These are phyloP conservation scores for Boletus calvinii DNA, from an alignment of 1,284 basidiomycete genomes.

Conservation along the genomic window DNA sequence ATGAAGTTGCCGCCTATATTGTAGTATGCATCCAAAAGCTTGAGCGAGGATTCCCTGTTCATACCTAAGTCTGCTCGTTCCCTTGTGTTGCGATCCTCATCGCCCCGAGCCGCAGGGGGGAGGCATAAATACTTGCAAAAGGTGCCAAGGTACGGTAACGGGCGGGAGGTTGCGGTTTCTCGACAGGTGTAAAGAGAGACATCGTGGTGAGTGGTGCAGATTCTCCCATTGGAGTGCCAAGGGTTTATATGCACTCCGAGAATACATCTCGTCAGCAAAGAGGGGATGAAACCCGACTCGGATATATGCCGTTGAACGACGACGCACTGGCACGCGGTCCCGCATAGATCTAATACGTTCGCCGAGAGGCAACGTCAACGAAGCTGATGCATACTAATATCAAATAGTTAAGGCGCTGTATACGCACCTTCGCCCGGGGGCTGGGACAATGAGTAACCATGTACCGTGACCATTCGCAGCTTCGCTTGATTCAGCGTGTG, in stretches of 20 bases:
- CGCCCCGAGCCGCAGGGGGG: slow-evolving; percentile 45
- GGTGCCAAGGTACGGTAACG: slow-evolving; percentile 43
- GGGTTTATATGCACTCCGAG: neutral
- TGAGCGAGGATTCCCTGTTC: neutral
- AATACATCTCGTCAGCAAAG: neutral
- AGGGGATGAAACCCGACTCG: neutral
- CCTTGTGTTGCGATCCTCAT: slow-evolving; percentile 41
- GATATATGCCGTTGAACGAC: neutral
- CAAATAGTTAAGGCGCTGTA: too few species aligned
- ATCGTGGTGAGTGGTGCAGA: neutral
- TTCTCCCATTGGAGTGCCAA: neutral
- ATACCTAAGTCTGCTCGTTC: neutral
- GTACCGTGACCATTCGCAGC: too few species aligned
- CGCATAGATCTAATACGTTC: neutral
- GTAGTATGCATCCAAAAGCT: slow-evolving; percentile 37
- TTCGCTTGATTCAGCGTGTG: too few species aligned
- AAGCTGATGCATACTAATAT: too few species aligned
- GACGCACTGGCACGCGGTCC: too few species aligned
- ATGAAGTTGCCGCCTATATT: slow-evolving; percentile 38
- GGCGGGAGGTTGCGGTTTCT: slow-evolving; percentile 16
- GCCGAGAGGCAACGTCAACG: neutral
- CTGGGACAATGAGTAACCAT: too few species aligned
- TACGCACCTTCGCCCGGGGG: too few species aligned
- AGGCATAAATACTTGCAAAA: slow-evolving; percentile 29
- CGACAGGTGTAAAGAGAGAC: slow-evolving; percentile 7